Base-by-base conservation (phyloP, 768 basidiomycete genomes). In the Tulasnella sp. region DNA sequence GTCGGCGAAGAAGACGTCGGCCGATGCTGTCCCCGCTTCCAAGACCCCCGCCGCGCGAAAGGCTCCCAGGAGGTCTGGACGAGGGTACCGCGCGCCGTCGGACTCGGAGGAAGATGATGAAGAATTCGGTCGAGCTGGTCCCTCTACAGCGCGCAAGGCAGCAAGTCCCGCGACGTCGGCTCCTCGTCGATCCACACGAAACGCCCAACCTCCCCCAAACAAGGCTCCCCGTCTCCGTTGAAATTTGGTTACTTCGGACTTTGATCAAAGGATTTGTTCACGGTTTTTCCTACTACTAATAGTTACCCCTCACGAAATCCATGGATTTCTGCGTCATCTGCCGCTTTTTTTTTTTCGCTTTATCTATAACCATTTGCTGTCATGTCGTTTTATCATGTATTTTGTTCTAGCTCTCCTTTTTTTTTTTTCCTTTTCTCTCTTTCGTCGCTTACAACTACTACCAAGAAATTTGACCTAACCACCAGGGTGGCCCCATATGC, bases 31-130 rank as follows among this genome's bases (percentile, higher is more conserved):
- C 16, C 44, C 75, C 19, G 75, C 46, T 48, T 18, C 44, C 40
- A 62, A 34, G 46, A 18, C 76, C 18, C 34, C 76, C 38, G 56
- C 76, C 24, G 4, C 56, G 56, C 56, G 36, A 19, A 71, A 34
- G 27, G 31, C 56, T 52, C 9, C 48, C 8, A 40, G 76, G 40
- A 19, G 38, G 52, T 40, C 52, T 27, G 42, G 36, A 38, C 52
- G 38, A 18, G 40, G 52, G 1, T 58, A 38, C 24, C 75, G 75
- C 18, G 52, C 38, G 21, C 76, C 48, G 1, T 62, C 76, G 48
- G 38, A 40, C 14, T 77, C 76, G 24, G 76, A 77, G n/a, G 74
- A 44, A 24, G 52, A 77, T 4, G 76, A 62, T 19, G 76, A 77
- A 77, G 76, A 31, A 38, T 34, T 27, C 38, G 76, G 39, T 31